phyloP scores from a whole-genome alignment of 1,284 basidiomycete genomes.

The Agaricales sp. region DNA sequence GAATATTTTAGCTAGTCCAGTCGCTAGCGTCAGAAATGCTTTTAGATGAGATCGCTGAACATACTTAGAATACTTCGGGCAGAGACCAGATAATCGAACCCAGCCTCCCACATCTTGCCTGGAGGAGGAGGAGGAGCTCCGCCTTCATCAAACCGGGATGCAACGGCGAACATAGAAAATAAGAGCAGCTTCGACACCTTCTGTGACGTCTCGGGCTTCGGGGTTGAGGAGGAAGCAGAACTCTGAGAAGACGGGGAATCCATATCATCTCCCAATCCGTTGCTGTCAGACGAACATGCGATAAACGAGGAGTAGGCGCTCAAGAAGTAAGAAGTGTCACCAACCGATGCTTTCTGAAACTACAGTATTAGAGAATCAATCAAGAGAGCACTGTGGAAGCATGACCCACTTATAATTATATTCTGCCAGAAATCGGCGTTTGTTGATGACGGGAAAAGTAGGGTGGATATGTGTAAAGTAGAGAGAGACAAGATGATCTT shows the following conservation, averaged over 20 bases:
- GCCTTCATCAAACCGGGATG: constrained; percentile 57
- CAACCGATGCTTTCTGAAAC: constrained; percentile 25
- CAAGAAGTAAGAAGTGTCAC: constrained; percentile 2
- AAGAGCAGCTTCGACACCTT: constrained; percentile 62
- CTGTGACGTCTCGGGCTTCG: constrained; percentile 41
- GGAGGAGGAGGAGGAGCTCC: constrained; percentile 31
- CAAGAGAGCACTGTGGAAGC: not conserved
- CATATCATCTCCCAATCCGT: constrained; percentile 1
- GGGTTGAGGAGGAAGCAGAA: constrained; percentile 18
- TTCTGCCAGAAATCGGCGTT: constrained; percentile 56
- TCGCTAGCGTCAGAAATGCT: constrained; percentile 7
- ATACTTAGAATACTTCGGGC: constrained; percentile 64
- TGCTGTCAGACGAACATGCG: not conserved
- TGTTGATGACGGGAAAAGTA: constrained; percentile 67
- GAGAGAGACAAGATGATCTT: constrained; percentile 58
- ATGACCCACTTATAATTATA: constrained; percentile 43
- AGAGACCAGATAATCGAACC: constrained; percentile 53
- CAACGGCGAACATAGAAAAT: constrained; percentile 69
- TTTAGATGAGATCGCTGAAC: constrained; percentile 11
- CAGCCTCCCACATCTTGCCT: constrained; percentile 64
- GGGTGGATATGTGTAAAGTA: constrained; percentile 81
- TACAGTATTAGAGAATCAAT: not conserved
- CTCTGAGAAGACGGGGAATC: constrained; percentile 6
- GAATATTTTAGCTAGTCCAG: constrained; percentile 44
- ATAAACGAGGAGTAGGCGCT: not conserved